phyloP scores from a whole-genome alignment of 2,329 filamentous ascomycete genomes.

The Diaporthe sp. region DNA sequence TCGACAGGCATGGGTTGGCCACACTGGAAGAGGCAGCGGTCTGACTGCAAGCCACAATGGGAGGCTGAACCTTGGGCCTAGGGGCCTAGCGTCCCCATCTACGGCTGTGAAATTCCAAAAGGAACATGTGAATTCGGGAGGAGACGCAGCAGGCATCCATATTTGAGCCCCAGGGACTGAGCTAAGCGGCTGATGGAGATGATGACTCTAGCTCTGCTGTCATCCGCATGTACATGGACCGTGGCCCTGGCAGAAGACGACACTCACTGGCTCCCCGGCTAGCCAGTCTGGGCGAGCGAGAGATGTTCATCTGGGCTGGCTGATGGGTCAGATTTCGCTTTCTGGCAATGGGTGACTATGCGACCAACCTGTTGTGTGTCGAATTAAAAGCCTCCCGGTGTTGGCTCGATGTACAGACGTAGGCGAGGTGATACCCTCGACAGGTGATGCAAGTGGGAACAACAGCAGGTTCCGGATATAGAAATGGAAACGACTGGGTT shows the following conservation, averaged over 20 bases:
- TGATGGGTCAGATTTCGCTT: not conserved
- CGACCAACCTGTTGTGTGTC: not conserved
- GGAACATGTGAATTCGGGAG: not conserved
- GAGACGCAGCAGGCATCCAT: constrained; percentile 17
- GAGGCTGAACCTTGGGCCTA: constrained; percentile 13
- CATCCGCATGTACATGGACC: not conserved
- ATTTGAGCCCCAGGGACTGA: not conserved
- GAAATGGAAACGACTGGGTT: not conserved
- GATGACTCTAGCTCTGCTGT: constrained; percentile 9
- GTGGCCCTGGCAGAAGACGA: not conserved
- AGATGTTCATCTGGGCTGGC: not conserved
- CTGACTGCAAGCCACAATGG: constrained; percentile 1
- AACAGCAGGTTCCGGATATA: not conserved
- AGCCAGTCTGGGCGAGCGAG: not conserved
- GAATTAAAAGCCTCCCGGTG: not conserved
- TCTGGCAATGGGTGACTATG: not conserved
- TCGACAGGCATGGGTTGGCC: not conserved
- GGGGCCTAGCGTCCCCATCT: not conserved
- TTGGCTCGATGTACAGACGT: not conserved
- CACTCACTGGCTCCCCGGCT: not conserved
- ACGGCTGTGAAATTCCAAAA: constrained; percentile 5
- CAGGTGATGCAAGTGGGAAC: not conserved
- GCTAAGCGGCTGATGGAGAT: constrained; percentile 15
- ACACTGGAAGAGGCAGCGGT: not conserved
- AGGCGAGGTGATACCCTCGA: not conserved